These are phyloP conservation scores for Chromera velia DNA, from an alignment of 73 alveolate genomes.

Conservation along the genomic window DNA sequence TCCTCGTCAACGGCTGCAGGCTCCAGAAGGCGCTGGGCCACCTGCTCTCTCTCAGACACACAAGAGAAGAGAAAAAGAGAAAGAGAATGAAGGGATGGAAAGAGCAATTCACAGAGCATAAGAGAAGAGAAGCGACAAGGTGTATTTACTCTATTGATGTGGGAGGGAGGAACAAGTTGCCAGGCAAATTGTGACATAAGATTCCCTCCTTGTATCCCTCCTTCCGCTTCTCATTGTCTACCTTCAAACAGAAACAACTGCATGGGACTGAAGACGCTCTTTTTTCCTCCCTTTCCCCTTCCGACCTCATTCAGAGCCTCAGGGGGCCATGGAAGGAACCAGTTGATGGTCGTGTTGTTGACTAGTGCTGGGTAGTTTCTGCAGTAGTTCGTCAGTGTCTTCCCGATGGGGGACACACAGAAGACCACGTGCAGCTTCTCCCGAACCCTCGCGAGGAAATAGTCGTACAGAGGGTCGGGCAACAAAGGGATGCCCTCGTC, in stretches of 20 bases:
- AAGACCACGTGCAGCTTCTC: constrained; percentile 92
- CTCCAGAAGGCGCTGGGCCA: background rate
- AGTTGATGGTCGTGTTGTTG: constrained; percentile 93
- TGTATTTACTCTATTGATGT: no score
- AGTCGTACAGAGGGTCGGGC: constrained; percentile 81
- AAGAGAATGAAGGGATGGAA: no score
- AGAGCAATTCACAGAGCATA: no score
- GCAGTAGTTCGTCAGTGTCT: constrained; percentile 80
- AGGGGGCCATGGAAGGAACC: constrained; percentile 99
- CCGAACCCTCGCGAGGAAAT: constrained; percentile 85
- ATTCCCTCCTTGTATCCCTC: constrained; percentile 49
- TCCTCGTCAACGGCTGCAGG: constrained; percentile 66
- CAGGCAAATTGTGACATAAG: constrained; percentile 7
- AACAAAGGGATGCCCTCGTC: background rate
- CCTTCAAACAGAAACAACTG: background rate
- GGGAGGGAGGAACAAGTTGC: background rate
- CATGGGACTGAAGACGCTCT: constrained; percentile 39
- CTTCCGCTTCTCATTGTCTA: constrained; percentile 49
- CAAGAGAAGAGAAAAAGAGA: no score
- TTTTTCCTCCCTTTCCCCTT: constrained; percentile 71
- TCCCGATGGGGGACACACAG: constrained; percentile 96
- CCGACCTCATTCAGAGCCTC: constrained; percentile 97
- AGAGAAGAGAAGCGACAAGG: no score
- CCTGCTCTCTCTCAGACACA: no score
- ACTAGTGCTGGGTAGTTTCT: constrained; percentile 95